These are phyloP conservation scores for Pseudogymnoascus sp. DNA, from an alignment of 2,329 filamentous ascomycete species.

Conservation along the genomic window DNA sequence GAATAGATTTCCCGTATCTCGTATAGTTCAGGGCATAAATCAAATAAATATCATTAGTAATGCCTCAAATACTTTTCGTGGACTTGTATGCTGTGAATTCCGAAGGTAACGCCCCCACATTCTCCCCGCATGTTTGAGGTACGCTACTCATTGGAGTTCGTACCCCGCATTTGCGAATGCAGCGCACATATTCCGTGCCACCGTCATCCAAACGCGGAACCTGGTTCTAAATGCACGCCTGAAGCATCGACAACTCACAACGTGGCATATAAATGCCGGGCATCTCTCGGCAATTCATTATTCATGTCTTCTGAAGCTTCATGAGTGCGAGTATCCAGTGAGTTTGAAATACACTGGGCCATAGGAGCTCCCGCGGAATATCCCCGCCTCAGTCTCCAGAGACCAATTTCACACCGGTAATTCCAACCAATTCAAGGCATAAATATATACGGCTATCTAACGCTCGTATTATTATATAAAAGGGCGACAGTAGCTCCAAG, in stretches of 20 bases:
- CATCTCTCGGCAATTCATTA: not conserved
- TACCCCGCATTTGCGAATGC: not conserved
- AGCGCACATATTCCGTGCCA: not conserved
- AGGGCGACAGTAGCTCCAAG: not conserved
- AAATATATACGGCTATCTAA: not conserved
- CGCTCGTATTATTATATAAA: constrained; percentile 4
- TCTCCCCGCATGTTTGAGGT: not conserved
- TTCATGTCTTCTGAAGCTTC: not conserved
- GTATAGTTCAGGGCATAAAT: not conserved
- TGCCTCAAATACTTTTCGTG: not conserved
- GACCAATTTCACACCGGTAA: not conserved
- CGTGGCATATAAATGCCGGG: not conserved
- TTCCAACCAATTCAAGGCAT: not conserved
- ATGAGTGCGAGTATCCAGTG: not conserved
- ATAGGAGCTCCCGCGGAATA: not conserved
- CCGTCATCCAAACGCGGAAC: constrained; percentile 6
- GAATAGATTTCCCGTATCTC: not conserved
- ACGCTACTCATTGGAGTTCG: not conserved
- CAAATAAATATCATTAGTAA: not conserved
- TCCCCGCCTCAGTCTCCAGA: not conserved
- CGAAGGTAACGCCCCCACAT: not conserved
- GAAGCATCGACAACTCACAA: not conserved
- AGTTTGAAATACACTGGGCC: not conserved
- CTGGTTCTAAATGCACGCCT: not conserved
- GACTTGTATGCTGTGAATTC: not conserved